Evolutionary conservation across 1,139 yeast genomes (phyloP).

Genomic region (Candida labiduridarum): DNA sequence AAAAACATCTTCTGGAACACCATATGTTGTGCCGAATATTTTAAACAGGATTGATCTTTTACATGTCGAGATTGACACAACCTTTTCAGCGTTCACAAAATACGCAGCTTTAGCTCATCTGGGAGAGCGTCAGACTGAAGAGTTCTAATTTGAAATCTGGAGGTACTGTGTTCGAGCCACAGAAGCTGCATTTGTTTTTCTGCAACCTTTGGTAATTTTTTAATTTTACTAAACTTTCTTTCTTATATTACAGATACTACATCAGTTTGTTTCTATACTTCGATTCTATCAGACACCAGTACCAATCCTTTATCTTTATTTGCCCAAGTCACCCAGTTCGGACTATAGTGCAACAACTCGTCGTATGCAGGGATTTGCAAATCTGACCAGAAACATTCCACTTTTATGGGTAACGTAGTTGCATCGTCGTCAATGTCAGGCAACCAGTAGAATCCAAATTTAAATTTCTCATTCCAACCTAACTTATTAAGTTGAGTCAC

Average conservation of each 20-base stretch:
- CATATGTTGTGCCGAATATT: too few relatives aligned
- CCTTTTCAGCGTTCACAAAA: too few relatives aligned
- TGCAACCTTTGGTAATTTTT: background rate
- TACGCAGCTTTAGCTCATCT: slow-evolving; percentile 50
- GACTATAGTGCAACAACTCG: slow-evolving; percentile 67
- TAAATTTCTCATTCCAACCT: slow-evolving; percentile 59
- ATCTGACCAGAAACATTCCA: slow-evolving; percentile 79
- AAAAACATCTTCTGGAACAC: too few relatives aligned
- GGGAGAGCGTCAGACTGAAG: slow-evolving; percentile 61
- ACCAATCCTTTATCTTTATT: slow-evolving; percentile 71
- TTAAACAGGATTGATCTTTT: too few relatives aligned
- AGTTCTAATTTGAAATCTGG: slow-evolving; percentile 13
- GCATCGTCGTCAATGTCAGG: slow-evolving; percentile 54
- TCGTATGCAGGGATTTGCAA: slow-evolving; percentile 65
- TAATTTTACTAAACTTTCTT: background rate
- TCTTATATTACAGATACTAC: background rate
- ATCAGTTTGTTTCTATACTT: slow-evolving; percentile 27
- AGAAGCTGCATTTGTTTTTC: slow-evolving; percentile 1
- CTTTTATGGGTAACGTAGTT: slow-evolving; percentile 51
- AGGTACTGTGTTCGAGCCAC: slow-evolving; percentile 5
- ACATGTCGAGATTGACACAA: too few relatives aligned
- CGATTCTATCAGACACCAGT: slow-evolving; percentile 48
- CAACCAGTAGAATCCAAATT: slow-evolving; percentile 75
- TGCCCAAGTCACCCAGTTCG: slow-evolving; percentile 64
- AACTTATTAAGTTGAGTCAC: slow-evolving; percentile 64